Evolutionary conservation across 2,329 filamentous ascomycete species (phyloP).

Genomic region (Neonectria sp.): DNA sequence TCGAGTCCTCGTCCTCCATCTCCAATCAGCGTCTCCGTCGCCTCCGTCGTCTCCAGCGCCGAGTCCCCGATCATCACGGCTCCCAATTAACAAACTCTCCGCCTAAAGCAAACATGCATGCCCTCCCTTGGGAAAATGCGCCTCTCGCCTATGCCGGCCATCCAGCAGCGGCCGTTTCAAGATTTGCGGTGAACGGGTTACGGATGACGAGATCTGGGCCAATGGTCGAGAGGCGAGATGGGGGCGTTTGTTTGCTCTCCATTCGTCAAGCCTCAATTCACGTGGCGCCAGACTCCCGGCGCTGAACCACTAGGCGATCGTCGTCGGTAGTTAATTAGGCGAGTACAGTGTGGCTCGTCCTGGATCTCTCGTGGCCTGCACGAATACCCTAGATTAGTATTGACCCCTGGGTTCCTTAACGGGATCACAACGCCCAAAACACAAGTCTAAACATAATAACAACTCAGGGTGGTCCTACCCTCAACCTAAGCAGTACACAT

Average conservation of each 20-base stretch:
- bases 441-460: too few species aligned
- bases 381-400: too few species aligned
- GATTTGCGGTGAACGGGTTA: neutral
- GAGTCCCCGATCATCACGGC: constrained; percentile 8
- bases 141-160: neutral
- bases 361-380: neutral
- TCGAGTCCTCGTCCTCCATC: constrained; percentile 1
- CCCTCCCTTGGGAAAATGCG: neutral
- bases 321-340: neutral
- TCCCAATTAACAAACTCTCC: neutral
- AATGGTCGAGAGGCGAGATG: neutral
- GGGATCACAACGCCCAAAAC: too few species aligned
- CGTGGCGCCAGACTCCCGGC: neutral
- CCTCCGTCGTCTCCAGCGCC: constrained; percentile 16
- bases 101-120: constrained; percentile 13
- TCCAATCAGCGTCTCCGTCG: constrained; percentile 10
- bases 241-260: neutral
- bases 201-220: neutral
- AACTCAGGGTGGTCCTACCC: too few species aligned
- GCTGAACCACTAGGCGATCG: neutral
- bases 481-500: too few species aligned
- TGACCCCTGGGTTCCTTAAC: too few species aligned
- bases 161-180: neutral
- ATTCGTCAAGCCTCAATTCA: neutral
- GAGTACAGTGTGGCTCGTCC: neutral